Evolutionary conservation across 176 grass and related monocot species (phyloP).

Genomic region (Ananas comosus): DNA sequence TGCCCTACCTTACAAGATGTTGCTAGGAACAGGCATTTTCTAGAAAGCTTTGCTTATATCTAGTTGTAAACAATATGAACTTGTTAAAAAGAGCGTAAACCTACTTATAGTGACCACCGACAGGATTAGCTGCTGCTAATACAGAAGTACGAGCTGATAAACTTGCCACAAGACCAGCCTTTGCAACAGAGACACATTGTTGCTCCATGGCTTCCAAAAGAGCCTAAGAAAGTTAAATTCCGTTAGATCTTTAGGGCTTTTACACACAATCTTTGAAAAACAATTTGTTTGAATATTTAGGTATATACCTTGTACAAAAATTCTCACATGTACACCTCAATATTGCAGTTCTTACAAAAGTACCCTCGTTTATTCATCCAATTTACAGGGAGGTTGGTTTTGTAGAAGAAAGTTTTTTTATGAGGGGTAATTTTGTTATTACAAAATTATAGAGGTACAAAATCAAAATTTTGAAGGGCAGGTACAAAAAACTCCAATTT

Average conservation of each 20-base stretch:
- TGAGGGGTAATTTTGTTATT: too few relatives aligned
- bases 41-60: background rate
- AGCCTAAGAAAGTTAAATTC: slow-evolving; percentile 52
- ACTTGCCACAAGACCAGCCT: slow-evolving; percentile 94
- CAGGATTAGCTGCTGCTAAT: slow-evolving; percentile 90
- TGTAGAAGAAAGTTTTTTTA: too few relatives aligned
- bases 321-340: too few relatives aligned
- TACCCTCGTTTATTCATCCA: too few relatives aligned
- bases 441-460: too few relatives aligned
- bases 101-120: slow-evolving; percentile 90
- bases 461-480: too few relatives aligned
- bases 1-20: too few relatives aligned
- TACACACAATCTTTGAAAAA: too few relatives aligned
- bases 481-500: too few relatives aligned
- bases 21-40: too few relatives aligned
- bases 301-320: background rate
- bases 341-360: too few relatives aligned
- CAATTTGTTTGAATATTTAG: background rate
- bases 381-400: too few relatives aligned
- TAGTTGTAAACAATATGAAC: background rate
- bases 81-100: slow-evolving; percentile 21
- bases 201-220: slow-evolving; percentile 98
- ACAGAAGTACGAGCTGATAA: slow-evolving; percentile 82
- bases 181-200: slow-evolving; percentile 95
- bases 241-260: slow-evolving; percentile 20